Evolutionary conservation across 2,329 filamentous ascomycete genomes (phyloP).

Genomic region (Ascochyta fabae): DNA sequence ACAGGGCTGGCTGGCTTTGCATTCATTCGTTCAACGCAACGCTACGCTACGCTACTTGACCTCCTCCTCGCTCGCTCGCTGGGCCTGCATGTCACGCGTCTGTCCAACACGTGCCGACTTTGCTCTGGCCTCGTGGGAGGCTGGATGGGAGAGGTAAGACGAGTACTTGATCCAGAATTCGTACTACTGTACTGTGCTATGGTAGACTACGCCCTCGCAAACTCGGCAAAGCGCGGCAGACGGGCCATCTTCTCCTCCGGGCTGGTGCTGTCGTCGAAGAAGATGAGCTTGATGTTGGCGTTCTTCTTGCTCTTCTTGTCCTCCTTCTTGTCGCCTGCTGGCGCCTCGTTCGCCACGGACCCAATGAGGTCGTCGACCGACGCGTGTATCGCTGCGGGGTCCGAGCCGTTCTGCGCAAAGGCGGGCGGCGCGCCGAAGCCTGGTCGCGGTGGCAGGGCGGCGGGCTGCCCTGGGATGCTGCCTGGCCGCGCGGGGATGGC

Average conservation of each 20-base stretch:
- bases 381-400: constrained; percentile 38
- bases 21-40: too few relatives aligned
- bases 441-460: constrained; percentile 47
- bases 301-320: constrained; percentile 70
- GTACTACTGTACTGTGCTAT: too few relatives aligned
- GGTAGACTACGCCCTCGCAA: constrained; percentile 27
- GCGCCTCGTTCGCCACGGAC: constrained; percentile 48
- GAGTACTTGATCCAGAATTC: neutral
- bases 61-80: neutral
- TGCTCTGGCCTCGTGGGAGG: neutral
- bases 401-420: constrained; percentile 22
- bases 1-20: too few relatives aligned
- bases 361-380: constrained; percentile 59
- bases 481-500: constrained; percentile 31
- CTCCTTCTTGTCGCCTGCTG: constrained; percentile 47
- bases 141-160: neutral
- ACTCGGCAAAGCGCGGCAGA: constrained; percentile 72
- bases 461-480: constrained; percentile 41
- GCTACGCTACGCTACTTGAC: too few relatives aligned
- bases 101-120: neutral
- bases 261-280: constrained; percentile 78
- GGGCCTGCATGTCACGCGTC: neutral
- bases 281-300: constrained; percentile 70
- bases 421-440: constrained; percentile 38
- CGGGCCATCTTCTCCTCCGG: constrained; percentile 89